Conservation (phyloP, 441 rosid genomes). For the Geranium incanum region DNA sequence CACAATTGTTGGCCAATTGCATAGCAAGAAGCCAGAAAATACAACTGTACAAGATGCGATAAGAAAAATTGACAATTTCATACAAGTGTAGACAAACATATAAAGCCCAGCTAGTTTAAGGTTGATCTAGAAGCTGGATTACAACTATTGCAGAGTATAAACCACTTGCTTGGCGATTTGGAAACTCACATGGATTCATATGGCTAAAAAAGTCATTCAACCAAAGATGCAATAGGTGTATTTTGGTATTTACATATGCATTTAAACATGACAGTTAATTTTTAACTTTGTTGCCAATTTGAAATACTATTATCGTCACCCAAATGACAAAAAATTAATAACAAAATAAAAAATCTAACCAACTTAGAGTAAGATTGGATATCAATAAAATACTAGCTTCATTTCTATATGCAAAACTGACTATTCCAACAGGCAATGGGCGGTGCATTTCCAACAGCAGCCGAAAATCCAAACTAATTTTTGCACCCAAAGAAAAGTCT, state of each 20-base stretch:
- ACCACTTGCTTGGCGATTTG: neutral
- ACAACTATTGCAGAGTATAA: neutral
- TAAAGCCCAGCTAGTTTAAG: neutral
- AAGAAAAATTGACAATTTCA: neutral
- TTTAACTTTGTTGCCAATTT: slow-evolving; percentile 1
- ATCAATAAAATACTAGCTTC: neutral
- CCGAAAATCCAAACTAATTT: neutral
- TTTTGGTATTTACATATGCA: neutral
- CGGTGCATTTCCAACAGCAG: slow-evolving; percentile 3
- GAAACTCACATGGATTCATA: neutral
- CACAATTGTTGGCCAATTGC: neutral
- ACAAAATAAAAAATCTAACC: neutral
- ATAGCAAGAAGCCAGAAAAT: slow-evolving; percentile 8
- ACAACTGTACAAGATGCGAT: neutral
- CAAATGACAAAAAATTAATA: neutral
- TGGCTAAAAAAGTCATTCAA: neutral
- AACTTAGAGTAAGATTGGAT: neutral
- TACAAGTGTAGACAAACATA: neutral
- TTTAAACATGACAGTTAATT: neutral
- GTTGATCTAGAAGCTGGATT: neutral
- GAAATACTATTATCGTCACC: neutral
- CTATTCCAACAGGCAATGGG: neutral
- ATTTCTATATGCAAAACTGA: neutral
- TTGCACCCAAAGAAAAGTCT: neutral
- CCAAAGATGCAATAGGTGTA: neutral